These are phyloP conservation scores for Powellomyces hirtus DNA, from an alignment of 192 early-diverging fungal genomes.

Conservation along the genomic window DNA sequence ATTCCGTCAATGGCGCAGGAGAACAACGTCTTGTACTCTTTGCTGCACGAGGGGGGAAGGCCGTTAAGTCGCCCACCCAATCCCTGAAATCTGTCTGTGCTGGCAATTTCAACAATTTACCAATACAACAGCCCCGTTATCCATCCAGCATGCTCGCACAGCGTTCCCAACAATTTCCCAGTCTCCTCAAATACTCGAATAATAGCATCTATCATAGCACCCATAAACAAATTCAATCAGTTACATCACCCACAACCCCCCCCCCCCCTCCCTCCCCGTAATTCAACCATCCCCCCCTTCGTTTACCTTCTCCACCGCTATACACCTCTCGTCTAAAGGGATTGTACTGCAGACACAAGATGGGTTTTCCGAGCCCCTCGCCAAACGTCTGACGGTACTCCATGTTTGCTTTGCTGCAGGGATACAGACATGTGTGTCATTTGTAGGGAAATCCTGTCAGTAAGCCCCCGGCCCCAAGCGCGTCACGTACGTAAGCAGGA, in stretches of 20 bases:
- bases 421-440: too few species aligned
- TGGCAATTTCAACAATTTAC: too few species aligned
- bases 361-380: constrained; percentile 54
- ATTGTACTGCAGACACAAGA: constrained; percentile 54
- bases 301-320: constrained; percentile 53
- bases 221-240: too few species aligned
- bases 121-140: constrained; percentile 52
- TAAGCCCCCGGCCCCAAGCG: too few species aligned
- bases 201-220: constrained; percentile 47
- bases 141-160: constrained; percentile 54
- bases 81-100: too few species aligned
- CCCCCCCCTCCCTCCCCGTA: too few species aligned
- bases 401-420: constrained; percentile 27
- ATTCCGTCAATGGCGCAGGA: constrained; percentile 55
- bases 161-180: constrained; percentile 41
- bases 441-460: too few species aligned
- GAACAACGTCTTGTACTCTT: constrained; percentile 55
- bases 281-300: too few species aligned
- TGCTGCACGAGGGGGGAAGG: too few species aligned
- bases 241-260: too few species aligned
- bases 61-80: too few species aligned
- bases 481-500: too few species aligned
- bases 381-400: constrained; percentile 47
- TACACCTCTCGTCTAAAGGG: constrained; percentile 49
- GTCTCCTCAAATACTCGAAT: constrained; percentile 60